Evolutionary conservation across 257 asterid species (phyloP), one percentile per base, ranked within the genome.

Genomic region (Solanum sitiens): DNA sequence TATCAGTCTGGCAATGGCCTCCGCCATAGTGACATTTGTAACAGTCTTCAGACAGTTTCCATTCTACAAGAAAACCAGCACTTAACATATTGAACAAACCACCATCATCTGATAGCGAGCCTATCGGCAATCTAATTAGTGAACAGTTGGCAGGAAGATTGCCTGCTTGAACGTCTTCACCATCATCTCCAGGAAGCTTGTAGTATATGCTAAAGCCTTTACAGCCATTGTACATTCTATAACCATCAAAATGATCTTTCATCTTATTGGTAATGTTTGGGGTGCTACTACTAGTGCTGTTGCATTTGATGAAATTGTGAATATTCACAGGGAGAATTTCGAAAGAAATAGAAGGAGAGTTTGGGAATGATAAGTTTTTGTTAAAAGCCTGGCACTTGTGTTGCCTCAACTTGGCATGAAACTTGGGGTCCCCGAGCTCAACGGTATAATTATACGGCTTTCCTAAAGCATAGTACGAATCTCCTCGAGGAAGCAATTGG

Each of bases 241-340:
- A 44, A 77, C 16, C 65, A 77, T 65, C 25, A 27, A 77, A 44
- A 25, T 15, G 0, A 0, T 77, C 23, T 1, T 15, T 77, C 71
- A 10, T n/a, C 44, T 47, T 10, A 0, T 45, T 68, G 30, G 68
- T 18, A 80, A 80, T 15, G 25, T 30, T 30, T 16, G 85, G 6
- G 6, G 42, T 79, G 37, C 7, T 45, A 79, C 12, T 15, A 8
- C 25, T 9, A 32, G 20, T 80, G 11, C 0, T 27, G 45, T 42
- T 67, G 14, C 87, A 84, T 65, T 70, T 84, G 40, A 37, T 0
- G 11, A 65, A 27, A 10, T 35, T 6, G 11, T 0, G 0, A 35
- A 7, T 0, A 33, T 2, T 0, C 16, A 0, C 0, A 0, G 1
- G 0, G 39, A 56, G 0, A 0, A 23, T 50, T 61, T 39, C 0